Conservation (phyloP, 176 grass and related monocot species). For the Miscanthus lutarioriparius region DNA sequence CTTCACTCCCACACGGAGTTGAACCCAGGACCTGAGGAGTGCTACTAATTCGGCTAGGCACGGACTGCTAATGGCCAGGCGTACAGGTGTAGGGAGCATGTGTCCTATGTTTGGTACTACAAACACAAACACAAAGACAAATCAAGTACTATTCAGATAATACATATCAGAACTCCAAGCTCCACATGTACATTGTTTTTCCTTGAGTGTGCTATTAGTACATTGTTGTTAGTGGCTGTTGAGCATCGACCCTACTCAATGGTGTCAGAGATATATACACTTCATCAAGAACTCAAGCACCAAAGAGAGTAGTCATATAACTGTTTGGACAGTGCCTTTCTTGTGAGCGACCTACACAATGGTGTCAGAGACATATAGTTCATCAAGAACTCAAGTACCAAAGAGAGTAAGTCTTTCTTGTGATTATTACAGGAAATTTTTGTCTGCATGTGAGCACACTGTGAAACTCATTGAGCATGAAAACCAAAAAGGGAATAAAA, state of each 20-base stretch:
- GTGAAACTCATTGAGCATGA: not conserved
- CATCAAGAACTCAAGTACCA: not conserved
- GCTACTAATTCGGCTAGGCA: too few relatives aligned
- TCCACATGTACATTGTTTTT: not conserved
- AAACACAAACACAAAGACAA: constrained; percentile 12
- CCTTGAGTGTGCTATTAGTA: not conserved
- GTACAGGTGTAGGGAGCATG: not conserved
- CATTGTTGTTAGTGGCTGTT: not conserved
- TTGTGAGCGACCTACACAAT: not conserved
- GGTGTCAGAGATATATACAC: not conserved
- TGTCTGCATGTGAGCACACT: not conserved
- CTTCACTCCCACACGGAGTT: too few relatives aligned
- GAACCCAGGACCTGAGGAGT: too few relatives aligned
- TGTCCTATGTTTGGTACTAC: not conserved
- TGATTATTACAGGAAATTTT: not conserved
- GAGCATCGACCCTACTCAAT: not conserved
- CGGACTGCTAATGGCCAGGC: not conserved
- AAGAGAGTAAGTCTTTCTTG: not conserved
- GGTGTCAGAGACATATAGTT: not conserved
- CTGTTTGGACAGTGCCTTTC: not conserved
- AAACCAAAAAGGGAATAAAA: not conserved
- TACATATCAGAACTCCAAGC: not conserved
- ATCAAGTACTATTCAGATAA: not conserved
- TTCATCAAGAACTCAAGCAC: not conserved
- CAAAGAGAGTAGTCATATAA: not conserved